Conservation (phyloP, 2,329 filamentous ascomycete species). For the Fusarium bactridioides region DNA sequence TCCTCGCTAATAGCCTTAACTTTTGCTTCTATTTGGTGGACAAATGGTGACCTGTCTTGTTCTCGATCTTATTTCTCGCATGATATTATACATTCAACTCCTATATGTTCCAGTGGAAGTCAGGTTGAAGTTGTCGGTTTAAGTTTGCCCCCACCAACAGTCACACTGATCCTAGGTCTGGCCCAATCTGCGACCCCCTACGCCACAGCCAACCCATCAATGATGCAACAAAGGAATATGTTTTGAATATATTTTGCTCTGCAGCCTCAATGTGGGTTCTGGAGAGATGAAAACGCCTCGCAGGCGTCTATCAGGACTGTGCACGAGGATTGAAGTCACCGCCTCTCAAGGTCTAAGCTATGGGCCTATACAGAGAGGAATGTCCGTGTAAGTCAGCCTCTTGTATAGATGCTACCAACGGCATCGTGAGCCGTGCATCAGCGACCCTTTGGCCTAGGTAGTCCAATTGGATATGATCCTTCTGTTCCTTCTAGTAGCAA, state of each 20-base stretch:
- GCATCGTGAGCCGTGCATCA: background rate
- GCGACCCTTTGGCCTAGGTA: background rate
- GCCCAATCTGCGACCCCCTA: slow-evolving; percentile 42
- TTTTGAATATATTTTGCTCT: slow-evolving; percentile 6
- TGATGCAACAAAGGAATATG: slow-evolving; percentile 5
- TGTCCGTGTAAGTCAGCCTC: slow-evolving; percentile 9
- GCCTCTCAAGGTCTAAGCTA: background rate
- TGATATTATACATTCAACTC: slow-evolving; percentile 2
- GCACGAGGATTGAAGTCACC: background rate
- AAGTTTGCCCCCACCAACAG: slow-evolving; percentile 22
- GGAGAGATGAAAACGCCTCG: slow-evolving; percentile 16
- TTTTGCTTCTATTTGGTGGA: slow-evolving; percentile 6
- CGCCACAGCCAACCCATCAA: slow-evolving; percentile 22
- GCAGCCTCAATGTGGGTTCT: slow-evolving; percentile 12
- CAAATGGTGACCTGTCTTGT: background rate
- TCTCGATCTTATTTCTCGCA: background rate
- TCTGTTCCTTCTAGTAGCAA: background rate
- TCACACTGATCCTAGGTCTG: slow-evolving; percentile 23
- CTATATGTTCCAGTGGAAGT: background rate
- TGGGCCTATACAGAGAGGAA: background rate
- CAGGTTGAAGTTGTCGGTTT: slow-evolving; percentile 31
- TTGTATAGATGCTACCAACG: background rate
- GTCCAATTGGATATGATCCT: background rate
- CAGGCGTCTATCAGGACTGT: background rate
- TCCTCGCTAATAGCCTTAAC: background rate